phyloP scores from a whole-genome alignment of 495 filamentous ascomycete genomes.

The Podospora appendiculata region DNA sequence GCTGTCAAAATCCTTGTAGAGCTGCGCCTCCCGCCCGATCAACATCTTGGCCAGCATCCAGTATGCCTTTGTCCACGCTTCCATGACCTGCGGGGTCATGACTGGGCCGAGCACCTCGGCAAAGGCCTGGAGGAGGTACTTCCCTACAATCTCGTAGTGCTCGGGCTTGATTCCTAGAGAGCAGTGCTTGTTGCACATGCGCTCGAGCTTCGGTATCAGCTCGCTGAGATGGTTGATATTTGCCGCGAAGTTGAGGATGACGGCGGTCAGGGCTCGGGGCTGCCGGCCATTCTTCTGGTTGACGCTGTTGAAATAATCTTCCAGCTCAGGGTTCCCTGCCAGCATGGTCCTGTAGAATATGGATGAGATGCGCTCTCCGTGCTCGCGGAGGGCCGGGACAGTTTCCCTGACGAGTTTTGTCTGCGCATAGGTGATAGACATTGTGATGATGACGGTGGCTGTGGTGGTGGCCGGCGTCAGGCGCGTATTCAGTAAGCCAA shows the following conservation, averaged over 20 bases:
- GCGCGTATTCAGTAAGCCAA: too few species aligned
- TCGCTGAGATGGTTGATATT: slow-evolving; percentile 64
- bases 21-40: slow-evolving; percentile 53
- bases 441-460: slow-evolving; percentile 3
- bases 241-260: slow-evolving; percentile 60
- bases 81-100: slow-evolving; percentile 54
- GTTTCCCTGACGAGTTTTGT: slow-evolving; percentile 36
- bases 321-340: slow-evolving; percentile 52
- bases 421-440: slow-evolving; percentile 38
- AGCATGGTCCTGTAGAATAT: slow-evolving; percentile 66
- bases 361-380: slow-evolving; percentile 58
- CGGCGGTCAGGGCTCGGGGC: slow-evolving; percentile 53
- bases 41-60: slow-evolving; percentile 62
- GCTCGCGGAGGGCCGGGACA: slow-evolving; percentile 45
- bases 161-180: slow-evolving; percentile 62
- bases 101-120: slow-evolving; percentile 57
- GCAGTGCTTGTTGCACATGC: slow-evolving; percentile 68
- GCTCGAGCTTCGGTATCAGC: slow-evolving; percentile 55
- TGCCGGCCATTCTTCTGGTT: slow-evolving; percentile 65
- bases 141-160: slow-evolving; percentile 61
- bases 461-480: neutral
- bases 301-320: slow-evolving; percentile 61
- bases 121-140: slow-evolving; percentile 59
- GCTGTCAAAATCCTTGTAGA: slow-evolving; percentile 47
- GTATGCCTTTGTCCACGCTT: slow-evolving; percentile 66